Base-by-base conservation (phyloP, 2,329 filamentous ascomycete genomes). In the Graphilbum fragrans region DNA sequence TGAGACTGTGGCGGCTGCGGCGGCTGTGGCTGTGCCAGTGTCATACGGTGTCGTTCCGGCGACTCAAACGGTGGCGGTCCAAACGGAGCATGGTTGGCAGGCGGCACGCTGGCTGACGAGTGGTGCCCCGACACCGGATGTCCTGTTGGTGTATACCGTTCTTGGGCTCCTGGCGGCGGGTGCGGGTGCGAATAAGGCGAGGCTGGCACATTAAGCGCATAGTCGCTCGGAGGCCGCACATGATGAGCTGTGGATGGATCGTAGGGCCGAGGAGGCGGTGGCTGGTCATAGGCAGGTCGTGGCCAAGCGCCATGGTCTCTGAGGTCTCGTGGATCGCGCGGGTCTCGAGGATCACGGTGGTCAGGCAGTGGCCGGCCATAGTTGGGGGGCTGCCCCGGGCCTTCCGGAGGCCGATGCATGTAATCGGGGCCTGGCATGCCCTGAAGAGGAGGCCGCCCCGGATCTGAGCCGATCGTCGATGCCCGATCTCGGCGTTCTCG, bases 1-100 rank as follows among this genome's bases (percentile, higher is more conserved):
- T 16, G 11, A 20, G 39, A n/a, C 12, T 35, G 39, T 20, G 4
- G 25, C 16, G 55, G 51, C 23, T 57, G 54, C 27, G 53, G 53
- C 17, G 54, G 53, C 23, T 56, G 52, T 6, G 10, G 29, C n/a
- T 22, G 38, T 9, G n/a, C 38, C 8, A 40, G 62, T 57, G 42
- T 61, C 56, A 27, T 59, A 55, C 65, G 62, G 19, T 64, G 63
- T n/a, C 65, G 64, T 10, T 74, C 71, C 4, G 69, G 67, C 9
- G 69, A 70, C 18, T 73, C 68, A 47, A 66, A 72, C 1, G 63
- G 57, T 48, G 62, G 57, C 35, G 52, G 47, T 45, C 54, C 17
- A 55, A 42, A n/a, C 5, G 35, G 10, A 4, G 11, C 21, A 3
- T 36, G 35, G 35, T 17, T 23, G 33, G 60, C 47, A 19, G 52